Evolutionary conservation across 228 moss, liverwort and hornwort genomes (phyloP).

Genomic region (Sphagnum fallax): DNA sequence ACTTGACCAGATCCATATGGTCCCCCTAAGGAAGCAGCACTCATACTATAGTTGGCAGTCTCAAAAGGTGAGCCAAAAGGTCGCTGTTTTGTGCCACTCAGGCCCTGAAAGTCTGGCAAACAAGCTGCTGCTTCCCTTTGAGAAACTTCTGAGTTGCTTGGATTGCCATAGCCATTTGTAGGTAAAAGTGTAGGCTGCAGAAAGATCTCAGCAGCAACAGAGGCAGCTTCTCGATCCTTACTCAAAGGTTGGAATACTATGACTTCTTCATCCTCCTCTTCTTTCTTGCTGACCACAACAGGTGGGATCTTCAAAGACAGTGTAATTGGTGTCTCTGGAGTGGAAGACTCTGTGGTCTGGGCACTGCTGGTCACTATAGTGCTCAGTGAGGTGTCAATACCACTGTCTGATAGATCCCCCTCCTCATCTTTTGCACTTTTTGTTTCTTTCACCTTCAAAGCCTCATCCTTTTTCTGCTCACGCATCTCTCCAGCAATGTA

Average conservation of each 20-base stretch:
- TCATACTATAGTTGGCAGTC: slow-evolving; percentile 23
- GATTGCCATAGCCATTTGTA: slow-evolving; percentile 12
- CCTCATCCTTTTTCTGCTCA: slow-evolving; percentile 11
- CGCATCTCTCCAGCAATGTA: slow-evolving; percentile 26
- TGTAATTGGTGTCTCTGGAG: too few relatives aligned
- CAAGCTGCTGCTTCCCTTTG: slow-evolving; percentile 10
- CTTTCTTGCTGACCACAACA: slow-evolving; percentile 10
- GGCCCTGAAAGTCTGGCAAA: slow-evolving; percentile 25
- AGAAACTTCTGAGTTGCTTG: slow-evolving; percentile 27
- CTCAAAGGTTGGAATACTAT: slow-evolving; percentile 49
- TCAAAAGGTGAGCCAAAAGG: slow-evolving; percentile 22
- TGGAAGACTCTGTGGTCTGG: neutral
- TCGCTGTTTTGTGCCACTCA: slow-evolving; percentile 22
- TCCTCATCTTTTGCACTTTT: slow-evolving; percentile 5
- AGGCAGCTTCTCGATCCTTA: slow-evolving; percentile 19
- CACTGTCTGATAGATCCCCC: slow-evolving; percentile 20
- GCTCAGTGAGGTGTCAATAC: slow-evolving; percentile 5
- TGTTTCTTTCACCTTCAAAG: neutral
- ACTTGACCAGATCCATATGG: slow-evolving; percentile 26
- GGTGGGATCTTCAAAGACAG: slow-evolving; percentile 4
- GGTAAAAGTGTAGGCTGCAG: slow-evolving; percentile 26
- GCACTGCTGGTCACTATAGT: slow-evolving; percentile 9
- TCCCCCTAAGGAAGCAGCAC: slow-evolving; percentile 14
- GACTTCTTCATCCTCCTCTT: slow-evolving; percentile 46
- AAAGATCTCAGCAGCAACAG: slow-evolving; percentile 34